Percentiles rank a stretch among this genome's conserved stretches.
Evolutionary conservation across 768 basidiomycete genomes (phyloP).

Genomic region (Phanerochaete sordida): DNA sequence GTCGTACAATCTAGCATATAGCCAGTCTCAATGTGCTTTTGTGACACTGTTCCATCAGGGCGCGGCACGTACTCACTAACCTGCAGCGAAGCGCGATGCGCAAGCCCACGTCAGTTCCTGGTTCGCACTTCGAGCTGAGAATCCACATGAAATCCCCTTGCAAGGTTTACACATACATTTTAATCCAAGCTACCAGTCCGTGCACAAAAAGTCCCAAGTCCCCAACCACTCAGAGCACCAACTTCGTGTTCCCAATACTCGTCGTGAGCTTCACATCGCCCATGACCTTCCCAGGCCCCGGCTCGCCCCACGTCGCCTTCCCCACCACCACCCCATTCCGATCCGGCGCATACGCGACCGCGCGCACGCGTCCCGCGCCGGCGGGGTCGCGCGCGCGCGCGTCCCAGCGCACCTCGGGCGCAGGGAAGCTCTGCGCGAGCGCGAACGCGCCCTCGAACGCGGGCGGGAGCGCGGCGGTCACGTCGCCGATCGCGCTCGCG

Average conservation of each 20-base stretch:
- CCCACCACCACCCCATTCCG: constrained; percentile 6
- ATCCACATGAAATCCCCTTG: no score
- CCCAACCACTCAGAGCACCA: not conserved
- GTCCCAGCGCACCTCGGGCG: not conserved
- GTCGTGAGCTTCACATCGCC: not conserved
- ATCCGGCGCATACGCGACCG: not conserved
- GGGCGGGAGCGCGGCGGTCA: not conserved
- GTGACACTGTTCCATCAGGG: no score
- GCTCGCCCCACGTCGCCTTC: constrained; percentile 1
- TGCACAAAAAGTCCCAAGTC: no score
- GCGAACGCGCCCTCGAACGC: constrained; percentile 1
- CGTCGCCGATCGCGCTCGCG: not conserved
- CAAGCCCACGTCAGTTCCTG: no score
- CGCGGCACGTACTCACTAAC: no score
- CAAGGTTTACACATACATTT: no score
- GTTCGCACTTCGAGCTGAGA: no score
- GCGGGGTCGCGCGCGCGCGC: constrained; percentile 15
- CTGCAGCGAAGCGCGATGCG: no score
- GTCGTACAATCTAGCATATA: no score
- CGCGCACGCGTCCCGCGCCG: constrained; percentile 8
- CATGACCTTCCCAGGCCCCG: not conserved
- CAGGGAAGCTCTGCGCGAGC: not conserved
- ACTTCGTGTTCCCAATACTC: not conserved
- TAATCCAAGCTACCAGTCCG: no score
- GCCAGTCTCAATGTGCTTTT: no score